phyloP scores from a whole-genome alignment of 2,329 filamentous ascomycete species.

The Endothia cerciana region DNA sequence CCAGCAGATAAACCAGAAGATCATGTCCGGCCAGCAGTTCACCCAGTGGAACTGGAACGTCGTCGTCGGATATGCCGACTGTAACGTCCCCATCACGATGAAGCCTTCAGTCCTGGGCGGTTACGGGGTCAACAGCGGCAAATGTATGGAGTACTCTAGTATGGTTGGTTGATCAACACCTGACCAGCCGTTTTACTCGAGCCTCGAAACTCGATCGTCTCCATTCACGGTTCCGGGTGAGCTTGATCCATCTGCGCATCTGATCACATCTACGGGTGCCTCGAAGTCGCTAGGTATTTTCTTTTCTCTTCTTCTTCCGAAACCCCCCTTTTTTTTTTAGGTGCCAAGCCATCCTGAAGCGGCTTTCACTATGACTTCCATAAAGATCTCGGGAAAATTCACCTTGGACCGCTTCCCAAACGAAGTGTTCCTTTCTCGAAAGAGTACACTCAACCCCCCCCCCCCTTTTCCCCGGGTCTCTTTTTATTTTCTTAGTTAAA shows the following conservation, averaged over 20 bases:
- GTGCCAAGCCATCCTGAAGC: too few species aligned
- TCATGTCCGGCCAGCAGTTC: conserved; percentile 23
- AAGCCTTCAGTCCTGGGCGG: conserved; percentile 13
- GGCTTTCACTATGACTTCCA: too few species aligned
- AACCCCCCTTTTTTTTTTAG: too few species aligned
- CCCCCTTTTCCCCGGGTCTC: too few species aligned
- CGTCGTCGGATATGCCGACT: conserved; percentile 19
- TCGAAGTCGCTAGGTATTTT: not conserved
- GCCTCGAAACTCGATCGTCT: not conserved
- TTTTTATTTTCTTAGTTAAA: too few species aligned
- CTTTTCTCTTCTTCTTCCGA: not conserved
- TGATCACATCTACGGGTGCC: not conserved
- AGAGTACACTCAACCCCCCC: too few species aligned
- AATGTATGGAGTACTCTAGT: not conserved
- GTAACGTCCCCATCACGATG: conserved; percentile 1
- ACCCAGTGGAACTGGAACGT: conserved; percentile 26
- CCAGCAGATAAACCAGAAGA: not conserved
- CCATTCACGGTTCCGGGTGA: not conserved
- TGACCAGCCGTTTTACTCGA: not conserved
- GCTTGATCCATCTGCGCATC: not conserved
- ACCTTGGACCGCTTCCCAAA: too few species aligned
- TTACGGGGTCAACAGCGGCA: conserved; percentile 11
- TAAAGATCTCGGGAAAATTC: too few species aligned
- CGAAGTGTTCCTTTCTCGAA: not conserved
- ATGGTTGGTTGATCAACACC: not conserved